A percentile compares a stretch with the other conserved stretches of the same genome.
Conservation (phyloP, 2,329 filamentous ascomycete genomes). For the Scytalidium sp. region DNA sequence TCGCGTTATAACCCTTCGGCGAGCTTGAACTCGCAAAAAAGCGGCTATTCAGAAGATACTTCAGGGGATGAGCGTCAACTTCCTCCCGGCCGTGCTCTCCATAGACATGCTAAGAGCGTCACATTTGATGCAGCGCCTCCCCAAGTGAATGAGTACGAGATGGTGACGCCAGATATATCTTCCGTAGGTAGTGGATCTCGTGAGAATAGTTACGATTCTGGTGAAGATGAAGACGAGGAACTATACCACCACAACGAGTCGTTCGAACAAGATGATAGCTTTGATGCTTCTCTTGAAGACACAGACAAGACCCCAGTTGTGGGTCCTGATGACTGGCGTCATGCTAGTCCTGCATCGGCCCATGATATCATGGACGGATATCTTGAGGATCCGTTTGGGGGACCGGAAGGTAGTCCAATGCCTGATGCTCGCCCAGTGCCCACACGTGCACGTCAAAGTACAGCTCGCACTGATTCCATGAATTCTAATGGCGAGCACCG, state of each 20-base stretch:
- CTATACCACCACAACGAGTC: slow-evolving; percentile 50
- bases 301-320: slow-evolving; percentile 97
- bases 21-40: slow-evolving; percentile 66
- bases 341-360: slow-evolving; percentile 52
- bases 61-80: slow-evolving; percentile 56
- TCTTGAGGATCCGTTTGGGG: slow-evolving; percentile 64
- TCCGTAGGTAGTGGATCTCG: slow-evolving; percentile 86
- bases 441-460: slow-evolving; percentile 44
- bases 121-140: slow-evolving; percentile 94
- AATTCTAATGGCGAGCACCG: slow-evolving; percentile 79
- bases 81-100: slow-evolving; percentile 64
- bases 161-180: slow-evolving; percentile 95
- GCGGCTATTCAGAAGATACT: slow-evolving; percentile 66
- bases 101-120: slow-evolving; percentile 91
- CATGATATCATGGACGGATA: slow-evolving; percentile 17
- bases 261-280: slow-evolving; percentile 72
- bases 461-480: slow-evolving; percentile 67
- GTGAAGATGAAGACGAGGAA: slow-evolving; percentile 72
- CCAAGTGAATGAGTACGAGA: slow-evolving; percentile 96
- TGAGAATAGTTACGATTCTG: slow-evolving; percentile 88
- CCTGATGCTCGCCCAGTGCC: slow-evolving; percentile 42
- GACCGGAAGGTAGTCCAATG: slow-evolving; percentile 62
- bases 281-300: slow-evolving; percentile 92
- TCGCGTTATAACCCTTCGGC: slow-evolving; percentile 58
- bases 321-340: slow-evolving; percentile 94